Percentiles rank a stretch among this genome's conserved stretches.
Evolutionary conservation across 2,329 filamentous ascomycete genomes (phyloP).

Genomic region (Nothopassalora personata): DNA sequence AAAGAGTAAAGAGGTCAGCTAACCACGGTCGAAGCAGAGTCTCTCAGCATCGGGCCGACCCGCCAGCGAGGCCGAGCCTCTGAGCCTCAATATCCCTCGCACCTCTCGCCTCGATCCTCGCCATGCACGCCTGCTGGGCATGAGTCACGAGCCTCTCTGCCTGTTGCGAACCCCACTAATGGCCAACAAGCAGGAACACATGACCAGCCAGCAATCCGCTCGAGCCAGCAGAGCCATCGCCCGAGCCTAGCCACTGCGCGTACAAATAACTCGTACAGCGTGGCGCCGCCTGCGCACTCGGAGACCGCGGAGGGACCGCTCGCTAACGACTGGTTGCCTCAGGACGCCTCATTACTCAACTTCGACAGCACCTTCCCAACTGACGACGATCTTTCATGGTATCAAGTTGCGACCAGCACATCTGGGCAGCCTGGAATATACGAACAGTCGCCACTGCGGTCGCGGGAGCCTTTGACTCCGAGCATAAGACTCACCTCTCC

Average conservation of each 20-base stretch:
- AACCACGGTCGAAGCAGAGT: not conserved
- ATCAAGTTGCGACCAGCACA: not conserved
- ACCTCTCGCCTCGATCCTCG: not conserved
- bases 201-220: not conserved
- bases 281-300: not conserved
- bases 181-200: not conserved
- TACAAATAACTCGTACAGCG: slow-evolving; percentile 7
- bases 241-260: slow-evolving; percentile 1
- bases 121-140: not conserved
- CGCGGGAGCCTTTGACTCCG: slow-evolving; percentile 15
- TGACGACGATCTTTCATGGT: not conserved
- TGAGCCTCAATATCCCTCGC: not conserved
- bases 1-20: not conserved
- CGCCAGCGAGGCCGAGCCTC: not conserved
- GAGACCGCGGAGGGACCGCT: slow-evolving; percentile 1
- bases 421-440: slow-evolving; percentile 5
- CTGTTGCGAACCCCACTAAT: not conserved
- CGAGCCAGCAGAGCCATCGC: not conserved
- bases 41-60: not conserved
- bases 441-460: slow-evolving; percentile 7
- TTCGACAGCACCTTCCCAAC: slow-evolving; percentile 11
- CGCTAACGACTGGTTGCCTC: slow-evolving; percentile 12
- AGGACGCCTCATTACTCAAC: slow-evolving; percentile 8
- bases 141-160: slow-evolving; percentile 2
- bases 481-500: slow-evolving; percentile 22